Conservation (phyloP, 23 red algal genomes). For the Gracilariopsis chorda region DNA sequence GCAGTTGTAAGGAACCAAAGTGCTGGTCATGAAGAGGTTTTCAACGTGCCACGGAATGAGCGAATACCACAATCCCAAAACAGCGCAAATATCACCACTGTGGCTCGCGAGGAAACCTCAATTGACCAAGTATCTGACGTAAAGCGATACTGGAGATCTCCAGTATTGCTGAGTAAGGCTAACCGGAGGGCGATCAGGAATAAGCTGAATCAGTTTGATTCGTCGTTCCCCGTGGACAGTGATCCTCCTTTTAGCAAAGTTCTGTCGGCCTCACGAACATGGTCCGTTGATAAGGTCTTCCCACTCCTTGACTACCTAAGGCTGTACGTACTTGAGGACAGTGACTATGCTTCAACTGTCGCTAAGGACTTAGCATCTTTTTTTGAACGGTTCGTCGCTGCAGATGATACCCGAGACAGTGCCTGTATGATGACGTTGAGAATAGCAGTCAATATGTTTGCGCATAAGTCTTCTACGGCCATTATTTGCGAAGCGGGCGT, state of each 20-base stretch:
- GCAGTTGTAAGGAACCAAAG: conserved; percentile 43
- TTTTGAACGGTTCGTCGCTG: not conserved
- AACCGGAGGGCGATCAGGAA: not conserved
- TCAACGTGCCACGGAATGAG: not conserved
- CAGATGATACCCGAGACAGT: not conserved
- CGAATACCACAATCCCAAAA: not conserved
- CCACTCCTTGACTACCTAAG: conserved; percentile 30
- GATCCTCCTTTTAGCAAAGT: not conserved
- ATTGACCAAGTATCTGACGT: not conserved
- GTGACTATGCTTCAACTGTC: not conserved
- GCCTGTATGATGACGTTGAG: conserved; percentile 39
- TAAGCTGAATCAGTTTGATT: not conserved
- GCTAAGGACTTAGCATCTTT: not conserved
- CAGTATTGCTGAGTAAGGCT: not conserved
- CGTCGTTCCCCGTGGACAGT: not conserved
- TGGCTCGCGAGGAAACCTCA: too few relatives aligned
- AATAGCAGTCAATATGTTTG: conserved; percentile 10
- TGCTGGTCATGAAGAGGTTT: conserved; percentile 57
- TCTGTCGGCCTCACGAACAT: not conserved
- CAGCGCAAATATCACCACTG: not conserved
- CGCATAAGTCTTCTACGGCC: not conserved
- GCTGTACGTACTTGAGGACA: not conserved
- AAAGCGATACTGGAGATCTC: not conserved
- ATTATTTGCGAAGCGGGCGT: not conserved
- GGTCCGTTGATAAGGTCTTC: conserved; percentile 17